Conservation (phyloP, 164 flowering plant species). For the Vitis amurensis region DNA sequence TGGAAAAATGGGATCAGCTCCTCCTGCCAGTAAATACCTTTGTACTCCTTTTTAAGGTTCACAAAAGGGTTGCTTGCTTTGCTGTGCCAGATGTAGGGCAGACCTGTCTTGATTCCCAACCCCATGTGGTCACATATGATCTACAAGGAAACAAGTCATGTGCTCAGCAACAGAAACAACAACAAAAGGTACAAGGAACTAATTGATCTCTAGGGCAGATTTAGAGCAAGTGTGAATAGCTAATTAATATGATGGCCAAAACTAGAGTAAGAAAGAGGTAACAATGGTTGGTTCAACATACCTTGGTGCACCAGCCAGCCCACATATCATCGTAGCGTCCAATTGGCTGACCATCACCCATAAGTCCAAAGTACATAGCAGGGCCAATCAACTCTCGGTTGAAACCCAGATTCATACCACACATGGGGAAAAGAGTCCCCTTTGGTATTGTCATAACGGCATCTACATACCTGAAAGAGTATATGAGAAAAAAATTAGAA, state of each 20-base stretch:
- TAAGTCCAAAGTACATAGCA: conserved; percentile 83
- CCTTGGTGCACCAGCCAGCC: conserved; percentile 93
- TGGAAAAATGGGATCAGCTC: conserved; percentile 82
- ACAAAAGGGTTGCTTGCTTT: conserved; percentile 79
- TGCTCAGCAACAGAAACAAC: not conserved
- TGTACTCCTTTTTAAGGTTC: conserved; percentile 74
- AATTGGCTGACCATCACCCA: conserved; percentile 91
- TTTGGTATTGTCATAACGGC: conserved; percentile 77
- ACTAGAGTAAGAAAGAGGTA: not conserved
- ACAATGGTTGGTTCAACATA: conserved; percentile 11
- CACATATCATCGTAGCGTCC: conserved; percentile 88
- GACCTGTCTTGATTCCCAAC: conserved; percentile 67
- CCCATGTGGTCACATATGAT: conserved; percentile 54
- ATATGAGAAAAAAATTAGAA: not conserved
- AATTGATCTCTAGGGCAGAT: too few species aligned
- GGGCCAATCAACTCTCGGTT: conserved; percentile 80
- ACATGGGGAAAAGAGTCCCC: conserved; percentile 82
- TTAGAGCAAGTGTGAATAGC: not conserved
- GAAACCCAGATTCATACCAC: conserved; percentile 80
- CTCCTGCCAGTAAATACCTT: conserved; percentile 78
- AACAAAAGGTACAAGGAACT: not conserved
- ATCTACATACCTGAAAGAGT: conserved; percentile 61
- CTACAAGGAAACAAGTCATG: not conserved
- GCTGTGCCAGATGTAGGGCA: conserved; percentile 83
- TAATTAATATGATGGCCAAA: too few species aligned